These are phyloP conservation scores for Tephrocybe sp. DNA, from an alignment of 768 basidiomycete species.

Conservation along the genomic window DNA sequence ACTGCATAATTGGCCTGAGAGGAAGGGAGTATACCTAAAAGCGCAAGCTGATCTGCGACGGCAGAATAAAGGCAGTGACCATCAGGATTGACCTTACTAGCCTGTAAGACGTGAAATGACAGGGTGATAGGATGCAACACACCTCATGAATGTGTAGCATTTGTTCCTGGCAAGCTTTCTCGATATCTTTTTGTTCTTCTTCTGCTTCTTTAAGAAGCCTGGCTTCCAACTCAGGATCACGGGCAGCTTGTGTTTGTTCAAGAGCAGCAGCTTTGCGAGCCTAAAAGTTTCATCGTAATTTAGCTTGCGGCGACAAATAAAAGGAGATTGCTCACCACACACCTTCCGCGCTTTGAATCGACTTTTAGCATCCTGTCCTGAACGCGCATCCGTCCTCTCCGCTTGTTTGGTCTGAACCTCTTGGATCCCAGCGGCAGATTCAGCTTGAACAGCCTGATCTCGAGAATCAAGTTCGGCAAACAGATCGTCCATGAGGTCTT, in stretches of 20 bases:
- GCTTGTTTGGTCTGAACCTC: constrained; percentile 44
- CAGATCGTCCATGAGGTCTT: constrained; percentile 72
- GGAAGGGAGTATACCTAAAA: constrained; percentile 66
- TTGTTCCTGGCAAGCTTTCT: constrained; percentile 62
- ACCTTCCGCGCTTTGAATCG: constrained; percentile 77
- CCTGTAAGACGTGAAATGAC: background rate
- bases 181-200: constrained; percentile 68
- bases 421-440: constrained; percentile 47
- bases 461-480: constrained; percentile 73
- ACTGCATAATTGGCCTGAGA: constrained; percentile 57
- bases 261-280: constrained; percentile 71
- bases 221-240: constrained; percentile 60
- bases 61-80: constrained; percentile 97
- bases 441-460: constrained; percentile 48
- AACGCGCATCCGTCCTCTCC: constrained; percentile 27
- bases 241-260: constrained; percentile 49
- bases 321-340: constrained; percentile 1
- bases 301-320: background rate
- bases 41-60: constrained; percentile 84
- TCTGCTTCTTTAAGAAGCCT: constrained; percentile 62
- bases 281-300: constrained; percentile 32
- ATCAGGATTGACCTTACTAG: constrained; percentile 80
- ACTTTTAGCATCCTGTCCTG: constrained; percentile 58
- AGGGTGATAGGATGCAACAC: constrained; percentile 8
- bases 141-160: constrained; percentile 69